Base-by-base conservation (phyloP, 306 rosid genomes). In the Cucurbita pepo region DNA sequence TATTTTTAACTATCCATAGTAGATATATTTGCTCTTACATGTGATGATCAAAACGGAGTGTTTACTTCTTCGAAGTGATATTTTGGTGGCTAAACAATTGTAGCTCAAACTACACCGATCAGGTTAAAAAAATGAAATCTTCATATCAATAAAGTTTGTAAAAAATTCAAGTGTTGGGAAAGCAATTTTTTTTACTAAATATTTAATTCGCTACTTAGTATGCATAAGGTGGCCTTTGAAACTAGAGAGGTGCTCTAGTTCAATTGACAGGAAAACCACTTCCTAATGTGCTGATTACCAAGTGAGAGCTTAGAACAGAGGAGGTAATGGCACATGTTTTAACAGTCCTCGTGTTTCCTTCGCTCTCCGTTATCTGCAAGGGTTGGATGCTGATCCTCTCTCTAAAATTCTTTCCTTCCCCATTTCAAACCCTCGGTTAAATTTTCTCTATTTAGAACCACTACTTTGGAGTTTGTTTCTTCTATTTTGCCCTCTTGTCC, bases 311-410 rank as follows among this genome's bases (percentile, higher is more conserved):
- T 56, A 6, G 19, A 60, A 60, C 3, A 7, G 60, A 62, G 71
- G 44, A 40, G 76, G 78, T 77, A 56, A 92, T 90, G 97, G 91
- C 89, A 50, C 95, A 88, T 43, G 78, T 83, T 37, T 82, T 92
- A 56, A 89, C 92, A 73, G 80, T 86, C 82, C 92, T 92, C 18
- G 81, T 92, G 50, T 88, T 88, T n/a, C 85, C 95, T 11, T 90
- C 92, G 2, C 85, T 86, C 73, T 79, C 57, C 55, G 47, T 83
- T 50, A 81, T 92, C 83, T 83, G 78, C 87, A 83, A 78, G 4
- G 77, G 86, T 12, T 40, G 74, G 21, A 37, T 67, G 67, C 81
- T 53, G 77, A 37, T 62, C 65, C 83, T 0, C 61, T 88, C 76
- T 78, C 86, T 62, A 82, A 34, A 36, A 56, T 79, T 75, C 72